Conservation (phyloP, 768 basidiomycete species). For the Pleurotus eryngii region DNA sequence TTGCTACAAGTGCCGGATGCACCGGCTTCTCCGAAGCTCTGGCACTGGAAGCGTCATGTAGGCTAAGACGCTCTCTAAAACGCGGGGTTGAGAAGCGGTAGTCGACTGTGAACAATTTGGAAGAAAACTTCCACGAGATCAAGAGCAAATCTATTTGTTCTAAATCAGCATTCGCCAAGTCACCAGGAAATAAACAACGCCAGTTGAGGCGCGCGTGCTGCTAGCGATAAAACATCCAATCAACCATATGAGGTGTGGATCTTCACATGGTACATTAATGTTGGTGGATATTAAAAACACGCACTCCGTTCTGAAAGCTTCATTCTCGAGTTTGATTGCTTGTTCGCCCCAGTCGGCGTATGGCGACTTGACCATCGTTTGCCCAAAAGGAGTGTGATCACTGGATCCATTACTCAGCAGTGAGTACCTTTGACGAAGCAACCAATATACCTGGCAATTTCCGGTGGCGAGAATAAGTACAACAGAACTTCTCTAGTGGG, state of each 20-base stretch:
- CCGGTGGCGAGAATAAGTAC: conserved; percentile 76
- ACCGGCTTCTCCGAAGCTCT: conserved; percentile 35
- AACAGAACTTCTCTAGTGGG: conserved; percentile 64
- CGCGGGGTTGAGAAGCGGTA: conserved; percentile 82
- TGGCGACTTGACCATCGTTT: conserved; percentile 36
- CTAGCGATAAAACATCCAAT: neutral
- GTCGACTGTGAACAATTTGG: conserved; percentile 85
- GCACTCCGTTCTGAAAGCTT: conserved; percentile 79
- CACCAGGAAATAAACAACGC: no score
- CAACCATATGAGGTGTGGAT: conserved; percentile 3
- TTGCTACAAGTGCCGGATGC: conserved; percentile 78
- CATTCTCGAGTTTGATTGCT: conserved; percentile 68
- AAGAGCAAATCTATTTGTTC: conserved; percentile 67
- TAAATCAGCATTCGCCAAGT: no score
- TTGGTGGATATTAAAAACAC: conserved; percentile 33
- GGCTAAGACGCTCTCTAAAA: conserved; percentile 72
- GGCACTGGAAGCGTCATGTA: conserved; percentile 28
- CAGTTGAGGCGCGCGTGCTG: neutral
- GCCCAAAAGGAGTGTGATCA: conserved; percentile 34
- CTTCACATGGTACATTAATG: neutral
- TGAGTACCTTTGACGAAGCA: no score
- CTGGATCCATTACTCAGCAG: conserved; percentile 19
- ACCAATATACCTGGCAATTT: conserved; percentile 39
- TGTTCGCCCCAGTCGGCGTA: conserved; percentile 76
- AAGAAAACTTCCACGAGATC: conserved; percentile 96